Evolutionary conservation across 495 filamentous ascomycete species (phyloP).

Genomic region (Elaphomyces granulatus): DNA sequence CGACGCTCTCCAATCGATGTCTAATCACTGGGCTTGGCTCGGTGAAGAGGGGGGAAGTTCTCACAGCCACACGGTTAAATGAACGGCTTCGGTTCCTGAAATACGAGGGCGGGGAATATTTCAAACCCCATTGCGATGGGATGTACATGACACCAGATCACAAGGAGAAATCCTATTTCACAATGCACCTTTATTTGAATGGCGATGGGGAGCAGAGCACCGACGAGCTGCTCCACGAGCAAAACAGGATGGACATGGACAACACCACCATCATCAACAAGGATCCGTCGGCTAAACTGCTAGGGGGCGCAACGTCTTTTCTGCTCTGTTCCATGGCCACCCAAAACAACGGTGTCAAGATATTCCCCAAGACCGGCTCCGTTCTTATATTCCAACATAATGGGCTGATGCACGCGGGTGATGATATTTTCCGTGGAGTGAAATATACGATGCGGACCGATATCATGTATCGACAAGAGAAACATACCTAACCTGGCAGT

Average conservation of each 20-base stretch:
- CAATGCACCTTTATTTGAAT: slow-evolving; percentile 76
- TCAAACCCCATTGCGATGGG: slow-evolving; percentile 65
- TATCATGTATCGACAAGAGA: too few relatives aligned
- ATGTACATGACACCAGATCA: slow-evolving; percentile 45
- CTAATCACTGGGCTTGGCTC: slow-evolving; percentile 34
- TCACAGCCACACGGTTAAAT: slow-evolving; percentile 49
- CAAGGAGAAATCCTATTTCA: slow-evolving; percentile 49
- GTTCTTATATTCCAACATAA: slow-evolving; percentile 68
- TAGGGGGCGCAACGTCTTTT: slow-evolving; percentile 54
- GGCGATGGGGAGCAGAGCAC: slow-evolving; percentile 34
- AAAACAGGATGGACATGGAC: slow-evolving; percentile 1
- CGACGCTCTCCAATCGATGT: slow-evolving; percentile 22
- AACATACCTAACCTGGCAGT: too few relatives aligned
- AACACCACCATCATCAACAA: too few relatives aligned
- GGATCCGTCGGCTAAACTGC: too few relatives aligned
- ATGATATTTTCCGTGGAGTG: slow-evolving; percentile 52
- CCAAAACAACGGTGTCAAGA: slow-evolving; percentile 36
- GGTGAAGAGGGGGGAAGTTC: slow-evolving; percentile 32
- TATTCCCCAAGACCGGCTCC: slow-evolving; percentile 55
- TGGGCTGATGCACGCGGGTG: slow-evolving; percentile 54
- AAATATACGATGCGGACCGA: slow-evolving; percentile 72
- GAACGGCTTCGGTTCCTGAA: slow-evolving; percentile 68
- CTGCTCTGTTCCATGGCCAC: slow-evolving; percentile 28
- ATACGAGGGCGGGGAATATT: slow-evolving; percentile 65
- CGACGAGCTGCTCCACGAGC: slow-evolving; percentile 17